Evolutionary conservation across 2,329 filamentous ascomycete genomes (phyloP), one percentile per base, ranked within the genome.

Genomic region (Monosporascus cannonballus): DNA sequence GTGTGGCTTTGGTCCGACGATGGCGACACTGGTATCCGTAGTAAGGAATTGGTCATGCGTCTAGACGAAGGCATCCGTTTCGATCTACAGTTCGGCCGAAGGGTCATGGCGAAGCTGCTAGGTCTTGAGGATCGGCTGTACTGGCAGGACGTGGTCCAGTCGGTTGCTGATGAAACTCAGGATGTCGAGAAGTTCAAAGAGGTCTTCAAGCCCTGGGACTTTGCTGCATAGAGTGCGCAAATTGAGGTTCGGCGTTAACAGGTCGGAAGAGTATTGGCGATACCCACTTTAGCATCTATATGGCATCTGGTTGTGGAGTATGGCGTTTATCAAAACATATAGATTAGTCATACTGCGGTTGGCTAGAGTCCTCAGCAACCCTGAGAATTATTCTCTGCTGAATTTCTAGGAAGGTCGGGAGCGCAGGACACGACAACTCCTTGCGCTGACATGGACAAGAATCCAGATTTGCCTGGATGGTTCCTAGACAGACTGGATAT

Each of bases 11-110:
- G 89, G 88, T 77, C 76, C 34, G 76, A 80, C 58, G 71, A 79
- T 56, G 76, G 76, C 54, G 72, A 81, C 61, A 73, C 76, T 62
- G 69, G 65, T 51, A 79, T 83, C 58, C 77, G 82, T 65, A 83
- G 88, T 56, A 85, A 85, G 59, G 85, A 83, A 52, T 75, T 96
- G 53, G 78, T 92, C 50, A 81, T 97, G 73, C 83, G 83, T 6
- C 78, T 96, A 8, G 81, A 85, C 54, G 74, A 84, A 25, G 84
- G 82, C 18, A 81, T 87, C 57, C 82, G 87, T 15, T 97, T 99
- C 67, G 91, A 96, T 66, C 72, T 96, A 46, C 93, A 97, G 66
- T 97, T 96, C 64, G 91, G 89, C 4, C 80, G 95, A 41, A 83
- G 85, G 45, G 94, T 96, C 4, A 75, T 97, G 68, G 93, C 90